Conservation (phyloP, 768 basidiomycete species). For the Suillus clintonianus region DNA sequence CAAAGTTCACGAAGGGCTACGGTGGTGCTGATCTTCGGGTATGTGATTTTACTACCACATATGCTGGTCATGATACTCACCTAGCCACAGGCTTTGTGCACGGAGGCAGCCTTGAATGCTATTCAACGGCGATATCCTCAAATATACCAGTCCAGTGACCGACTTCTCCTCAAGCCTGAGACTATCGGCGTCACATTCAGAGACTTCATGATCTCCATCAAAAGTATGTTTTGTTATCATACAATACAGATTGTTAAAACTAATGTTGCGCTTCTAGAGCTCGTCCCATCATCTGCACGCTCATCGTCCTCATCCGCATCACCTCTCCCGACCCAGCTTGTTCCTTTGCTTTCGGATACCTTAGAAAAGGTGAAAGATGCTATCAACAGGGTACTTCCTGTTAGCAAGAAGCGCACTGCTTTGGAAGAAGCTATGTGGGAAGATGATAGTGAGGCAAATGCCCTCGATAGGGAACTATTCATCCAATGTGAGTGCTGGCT, state of each 20-base stretch:
- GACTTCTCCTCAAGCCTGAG: conserved; percentile 82
- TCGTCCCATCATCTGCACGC: conserved; percentile 93
- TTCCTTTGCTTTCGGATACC: conserved; percentile 68
- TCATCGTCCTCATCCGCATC: conserved; percentile 86
- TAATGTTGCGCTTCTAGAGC: conserved; percentile 41
- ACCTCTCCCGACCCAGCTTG: conserved; percentile 82
- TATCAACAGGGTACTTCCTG: conserved; percentile 75
- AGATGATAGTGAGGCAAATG: conserved; percentile 77
- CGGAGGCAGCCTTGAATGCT: conserved; percentile 95
- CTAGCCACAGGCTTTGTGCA: conserved; percentile 78
- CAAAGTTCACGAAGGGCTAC: conserved; percentile 93
- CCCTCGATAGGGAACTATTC: conserved; percentile 84
- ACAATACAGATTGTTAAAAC: neutral
- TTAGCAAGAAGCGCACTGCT: conserved; percentile 78
- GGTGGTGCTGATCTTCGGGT: conserved; percentile 96
- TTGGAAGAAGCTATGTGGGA: conserved; percentile 96
- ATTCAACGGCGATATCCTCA: conserved; percentile 96
- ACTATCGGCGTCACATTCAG: conserved; percentile 81
- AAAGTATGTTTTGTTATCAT: conserved; percentile 59
- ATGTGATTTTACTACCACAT: conserved; percentile 28
- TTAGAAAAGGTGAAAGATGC: conserved; percentile 72
- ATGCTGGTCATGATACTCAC: conserved; percentile 5
- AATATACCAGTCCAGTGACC: conserved; percentile 90
- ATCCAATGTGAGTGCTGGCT: conserved; percentile 65
- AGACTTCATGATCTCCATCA: conserved; percentile 97